phyloP scores from a whole-genome alignment of 2,329 filamentous ascomycete species.

The Stenocarpella maydis region DNA sequence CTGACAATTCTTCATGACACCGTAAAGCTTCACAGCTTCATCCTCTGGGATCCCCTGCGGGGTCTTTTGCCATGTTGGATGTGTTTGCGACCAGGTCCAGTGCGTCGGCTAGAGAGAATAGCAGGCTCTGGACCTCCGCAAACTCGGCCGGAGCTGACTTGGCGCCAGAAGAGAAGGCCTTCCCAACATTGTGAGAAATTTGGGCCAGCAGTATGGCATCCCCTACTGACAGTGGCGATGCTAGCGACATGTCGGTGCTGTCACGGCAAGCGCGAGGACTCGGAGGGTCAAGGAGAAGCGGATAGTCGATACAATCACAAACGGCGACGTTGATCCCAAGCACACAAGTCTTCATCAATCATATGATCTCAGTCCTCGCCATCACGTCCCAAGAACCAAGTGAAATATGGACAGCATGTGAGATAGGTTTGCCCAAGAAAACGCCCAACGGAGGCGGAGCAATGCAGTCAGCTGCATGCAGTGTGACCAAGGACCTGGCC shows the following conservation, averaged over 20 bases:
- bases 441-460: neutral
- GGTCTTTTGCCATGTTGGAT: neutral
- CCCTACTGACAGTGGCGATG: neutral
- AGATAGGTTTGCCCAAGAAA: neutral
- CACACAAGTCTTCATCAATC: too few relatives aligned
- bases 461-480: neutral
- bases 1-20: neutral
- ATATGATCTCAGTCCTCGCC: too few relatives aligned
- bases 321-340: too few relatives aligned
- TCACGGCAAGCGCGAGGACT: neutral
- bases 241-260: neutral
- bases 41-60: neutral
- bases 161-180: neutral
- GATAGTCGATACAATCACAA: too few relatives aligned
- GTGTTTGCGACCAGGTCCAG: neutral
- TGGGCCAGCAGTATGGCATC: neutral
- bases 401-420: neutral
- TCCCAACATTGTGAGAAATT: neutral
- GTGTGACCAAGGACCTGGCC: too few relatives aligned
- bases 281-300: too few relatives aligned
- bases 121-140: neutral
- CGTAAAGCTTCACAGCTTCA: neutral
- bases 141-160: neutral
- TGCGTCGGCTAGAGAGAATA: neutral
- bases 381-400: too few relatives aligned